phyloP scores from a whole-genome alignment of 257 asterid genomes.

The Jacaranda mimosifolia region DNA sequence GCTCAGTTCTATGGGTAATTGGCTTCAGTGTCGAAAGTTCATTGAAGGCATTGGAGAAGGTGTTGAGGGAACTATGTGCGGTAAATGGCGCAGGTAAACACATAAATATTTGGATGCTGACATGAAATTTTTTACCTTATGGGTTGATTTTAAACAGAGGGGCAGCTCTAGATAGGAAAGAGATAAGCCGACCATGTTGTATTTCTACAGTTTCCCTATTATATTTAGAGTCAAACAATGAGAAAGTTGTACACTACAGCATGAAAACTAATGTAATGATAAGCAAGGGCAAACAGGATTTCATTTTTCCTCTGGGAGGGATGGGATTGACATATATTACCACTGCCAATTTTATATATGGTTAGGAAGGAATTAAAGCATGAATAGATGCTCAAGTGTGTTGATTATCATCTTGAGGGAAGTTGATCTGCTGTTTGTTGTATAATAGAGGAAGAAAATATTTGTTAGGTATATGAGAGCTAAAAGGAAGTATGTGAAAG shows the following conservation, averaged over 20 bases:
- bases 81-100: constrained; percentile 72
- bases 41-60: constrained; percentile 48
- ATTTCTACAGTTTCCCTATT: neutral
- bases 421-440: neutral
- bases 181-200: neutral
- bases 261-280: neutral
- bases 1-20: constrained; percentile 57
- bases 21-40: constrained; percentile 67
- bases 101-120: constrained; percentile 5
- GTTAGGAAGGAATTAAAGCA: neutral
- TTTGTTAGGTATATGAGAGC: neutral
- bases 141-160: neutral
- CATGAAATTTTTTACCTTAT: neutral
- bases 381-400: neutral
- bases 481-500: neutral
- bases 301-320: neutral
- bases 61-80: constrained; percentile 62
- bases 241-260: neutral
- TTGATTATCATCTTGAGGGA: neutral
- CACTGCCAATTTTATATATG: neutral
- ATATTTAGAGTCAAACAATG: neutral
- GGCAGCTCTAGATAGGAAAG: constrained; percentile 25
- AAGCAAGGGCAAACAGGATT: neutral
- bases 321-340: neutral
- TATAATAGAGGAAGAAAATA: neutral